Base-by-base conservation (phyloP, 129 eudicot species). In the Mikania micrantha region DNA sequence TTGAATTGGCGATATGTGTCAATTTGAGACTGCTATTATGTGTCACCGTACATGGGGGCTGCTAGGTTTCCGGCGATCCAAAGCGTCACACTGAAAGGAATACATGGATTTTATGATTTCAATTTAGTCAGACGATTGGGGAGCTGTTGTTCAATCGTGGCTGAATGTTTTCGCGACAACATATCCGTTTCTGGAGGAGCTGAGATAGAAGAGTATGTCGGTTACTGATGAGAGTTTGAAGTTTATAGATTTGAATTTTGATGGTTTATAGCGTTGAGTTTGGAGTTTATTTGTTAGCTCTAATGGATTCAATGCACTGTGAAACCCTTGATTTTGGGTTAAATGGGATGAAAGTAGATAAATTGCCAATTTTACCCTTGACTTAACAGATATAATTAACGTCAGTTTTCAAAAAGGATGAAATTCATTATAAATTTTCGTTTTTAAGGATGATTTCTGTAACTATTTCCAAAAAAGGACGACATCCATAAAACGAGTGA, bases 231-330 rank as follows among this genome's bases (percentile, higher is more conserved):
- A 87, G 77, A 87, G 91, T 68, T 82, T 90, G 85, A 87, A 90
- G 87, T 84, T 84, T 56, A 52, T 90, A 38, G 91, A 89, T 0
- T 41, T 67, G 69, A 82, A 83, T 11, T 90, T 90, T 58, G 72
- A 77, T 9, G 75, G 52, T 90, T 90, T 59, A 87, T 82, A 66
- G 80, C 70, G 6, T 16, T 90, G 38, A n/a, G n/a, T n/a, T n/a
- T n/a, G n/a, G n/a, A n/a, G n/a, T n/a, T n/a, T 85, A 88, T 4
- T 50, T 90, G 57, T 77, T 70, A 84, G 91, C 61, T 90, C 95
- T 78, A 91, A 87, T 54, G 97, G 97, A 41, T 90, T 90, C 53
- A 84, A 78, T 72, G 85, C 90, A n/a, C n/a, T n/a, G n/a, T n/a
- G n/a, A n/a, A n/a, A n/a, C n/a, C n/a, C n/a, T n/a, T n/a, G n/a